phyloP scores from a whole-genome alignment of 345 rosid genomes.

The Gossypium ekmanianum region DNA sequence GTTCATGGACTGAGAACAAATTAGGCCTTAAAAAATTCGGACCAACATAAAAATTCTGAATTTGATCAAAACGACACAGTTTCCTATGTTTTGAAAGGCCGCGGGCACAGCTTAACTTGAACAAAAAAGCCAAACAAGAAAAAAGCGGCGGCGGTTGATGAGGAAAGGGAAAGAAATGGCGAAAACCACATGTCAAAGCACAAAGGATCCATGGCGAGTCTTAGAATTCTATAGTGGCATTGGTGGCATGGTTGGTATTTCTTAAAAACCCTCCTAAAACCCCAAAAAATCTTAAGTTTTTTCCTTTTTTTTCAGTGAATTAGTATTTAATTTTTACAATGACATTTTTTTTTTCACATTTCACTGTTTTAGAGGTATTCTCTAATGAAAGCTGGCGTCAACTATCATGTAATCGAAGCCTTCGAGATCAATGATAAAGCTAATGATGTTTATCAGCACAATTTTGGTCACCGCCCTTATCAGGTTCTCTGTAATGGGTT shows the following conservation, averaged over 20 bases:
- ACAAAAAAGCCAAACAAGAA: not conserved
- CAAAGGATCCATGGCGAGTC: constrained; percentile 61
- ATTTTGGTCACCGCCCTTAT: constrained; percentile 81
- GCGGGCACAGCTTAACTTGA: not conserved
- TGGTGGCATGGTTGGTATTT: constrained; percentile 90
- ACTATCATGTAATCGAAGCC: constrained; percentile 63
- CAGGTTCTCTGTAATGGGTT: constrained; percentile 48
- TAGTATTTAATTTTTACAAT: not conserved
- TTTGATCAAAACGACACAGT: constrained; percentile 3
- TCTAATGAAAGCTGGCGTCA: constrained; percentile 50
- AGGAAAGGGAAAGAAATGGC: constrained; percentile 30
- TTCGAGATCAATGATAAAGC: constrained; percentile 88
- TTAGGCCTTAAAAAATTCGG: not conserved
- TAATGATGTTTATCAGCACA: constrained; percentile 83
- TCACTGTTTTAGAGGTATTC: constrained; percentile 63
- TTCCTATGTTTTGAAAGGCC: not conserved
- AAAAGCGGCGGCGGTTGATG: constrained; percentile 4
- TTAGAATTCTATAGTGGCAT: constrained; percentile 93
- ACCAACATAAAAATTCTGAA: not conserved
- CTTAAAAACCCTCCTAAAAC: constrained; percentile 14
- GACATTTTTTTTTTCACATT: not conserved
- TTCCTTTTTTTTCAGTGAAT: not conserved
- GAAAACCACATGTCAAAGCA: constrained; percentile 21
- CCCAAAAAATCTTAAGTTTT: not conserved
- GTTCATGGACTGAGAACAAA: no score